phyloP scores from a whole-genome alignment of 768 basidiomycete species.

The Amylocystis lapponica region DNA sequence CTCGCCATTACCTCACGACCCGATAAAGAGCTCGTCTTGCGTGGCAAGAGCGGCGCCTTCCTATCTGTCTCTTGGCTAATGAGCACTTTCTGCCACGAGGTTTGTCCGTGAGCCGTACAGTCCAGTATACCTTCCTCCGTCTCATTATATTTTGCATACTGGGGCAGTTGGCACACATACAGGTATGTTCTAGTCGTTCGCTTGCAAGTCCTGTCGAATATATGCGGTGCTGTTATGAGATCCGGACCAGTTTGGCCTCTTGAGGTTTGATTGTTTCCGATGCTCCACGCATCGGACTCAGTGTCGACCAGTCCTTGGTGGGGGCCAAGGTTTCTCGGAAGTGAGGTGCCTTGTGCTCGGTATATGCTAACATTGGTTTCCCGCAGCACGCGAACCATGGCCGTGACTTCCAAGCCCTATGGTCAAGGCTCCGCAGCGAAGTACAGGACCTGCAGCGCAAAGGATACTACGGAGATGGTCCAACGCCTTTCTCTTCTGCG shows the following conservation, averaged over 20 bases:
- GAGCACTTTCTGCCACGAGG: constrained; percentile 81
- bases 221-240: no score
- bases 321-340: no score
- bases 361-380: not conserved
- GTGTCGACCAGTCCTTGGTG: no score
- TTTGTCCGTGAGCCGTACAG: constrained; percentile 22
- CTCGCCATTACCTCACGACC: not conserved
- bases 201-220: no score
- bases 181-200: constrained; percentile 38
- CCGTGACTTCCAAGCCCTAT: constrained; percentile 66
- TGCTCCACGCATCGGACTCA: no score
- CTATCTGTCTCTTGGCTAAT: constrained; percentile 62
- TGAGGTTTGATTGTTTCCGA: no score
- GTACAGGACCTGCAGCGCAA: constrained; percentile 63
- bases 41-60: constrained; percentile 55
- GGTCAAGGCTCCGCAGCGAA: constrained; percentile 59
- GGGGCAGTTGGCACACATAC: constrained; percentile 74
- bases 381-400: constrained; percentile 80
- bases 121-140: not conserved
- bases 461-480: constrained; percentile 84
- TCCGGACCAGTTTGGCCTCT: no score
- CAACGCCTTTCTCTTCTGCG: constrained; percentile 6
- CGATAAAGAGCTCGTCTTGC: constrained; percentile 66
- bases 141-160: not conserved
- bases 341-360: not conserved